These are phyloP conservation scores for Alternaria sp. DNA, from an alignment of 2,329 filamentous ascomycete species.

Conservation along the genomic window DNA sequence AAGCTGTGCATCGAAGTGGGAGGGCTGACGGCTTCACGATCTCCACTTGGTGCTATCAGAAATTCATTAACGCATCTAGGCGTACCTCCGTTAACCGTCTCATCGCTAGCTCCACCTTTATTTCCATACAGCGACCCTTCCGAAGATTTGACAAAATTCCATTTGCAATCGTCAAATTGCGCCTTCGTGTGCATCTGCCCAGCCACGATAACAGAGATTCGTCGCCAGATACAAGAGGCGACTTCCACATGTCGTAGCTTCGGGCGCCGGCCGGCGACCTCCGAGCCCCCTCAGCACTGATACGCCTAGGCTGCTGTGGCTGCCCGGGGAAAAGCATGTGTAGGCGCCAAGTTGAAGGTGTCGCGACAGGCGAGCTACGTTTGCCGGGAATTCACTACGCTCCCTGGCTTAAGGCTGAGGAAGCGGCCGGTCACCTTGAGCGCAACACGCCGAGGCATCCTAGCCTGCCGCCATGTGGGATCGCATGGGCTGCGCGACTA, in stretches of 20 bases:
- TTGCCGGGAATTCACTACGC: constrained; percentile 1
- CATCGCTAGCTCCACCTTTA: constrained; percentile 12
- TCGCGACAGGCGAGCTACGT: constrained; percentile 12
- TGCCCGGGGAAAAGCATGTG: constrained; percentile 11
- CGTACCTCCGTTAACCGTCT: constrained; percentile 11
- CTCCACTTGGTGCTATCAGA: constrained; percentile 15
- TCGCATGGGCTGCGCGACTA: constrained; percentile 14
- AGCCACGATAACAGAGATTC: constrained; percentile 18
- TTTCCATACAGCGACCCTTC: constrained; percentile 2
- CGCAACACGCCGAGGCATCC: constrained; percentile 14
- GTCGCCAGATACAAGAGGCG: constrained; percentile 16
- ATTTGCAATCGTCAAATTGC: constrained; percentile 20
- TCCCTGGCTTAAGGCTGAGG: constrained; percentile 11
- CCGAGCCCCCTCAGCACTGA: constrained; percentile 5
- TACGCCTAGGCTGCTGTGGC: constrained; percentile 9
- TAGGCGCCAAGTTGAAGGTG: background rate
- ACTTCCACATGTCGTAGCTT: constrained; percentile 7
- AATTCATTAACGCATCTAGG: constrained; percentile 19
- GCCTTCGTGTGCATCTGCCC: constrained; percentile 5
- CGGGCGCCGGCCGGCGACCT: constrained; percentile 9
- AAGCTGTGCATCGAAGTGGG: constrained; percentile 4
- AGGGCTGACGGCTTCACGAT: constrained; percentile 1
- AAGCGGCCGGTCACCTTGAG: constrained; percentile 8
- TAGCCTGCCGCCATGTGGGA: constrained; percentile 15
- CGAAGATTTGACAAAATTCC: constrained; percentile 14